Percentiles rank a stretch among this genome's conserved stretches.
phyloP scores from a whole-genome alignment of 495 filamentous ascomycete genomes.

The Copromyces sp. region DNA sequence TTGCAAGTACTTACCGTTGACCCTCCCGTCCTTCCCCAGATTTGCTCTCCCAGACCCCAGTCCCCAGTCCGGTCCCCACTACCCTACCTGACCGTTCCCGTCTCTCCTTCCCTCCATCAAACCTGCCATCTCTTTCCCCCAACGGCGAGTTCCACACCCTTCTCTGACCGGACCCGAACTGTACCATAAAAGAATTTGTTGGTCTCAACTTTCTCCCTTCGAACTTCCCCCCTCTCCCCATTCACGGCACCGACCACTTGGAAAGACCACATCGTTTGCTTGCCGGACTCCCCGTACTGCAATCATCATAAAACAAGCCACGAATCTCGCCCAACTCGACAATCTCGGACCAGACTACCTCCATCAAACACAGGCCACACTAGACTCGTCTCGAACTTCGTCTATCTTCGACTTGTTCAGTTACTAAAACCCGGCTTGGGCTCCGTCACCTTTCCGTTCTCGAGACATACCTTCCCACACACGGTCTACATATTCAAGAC shows the following conservation, averaged over 20 bases:
- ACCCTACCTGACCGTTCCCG: background rate
- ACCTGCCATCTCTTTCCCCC: background rate
- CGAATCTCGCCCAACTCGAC: background rate
- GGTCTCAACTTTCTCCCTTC: background rate
- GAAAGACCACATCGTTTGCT: background rate
- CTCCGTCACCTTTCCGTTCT: background rate
- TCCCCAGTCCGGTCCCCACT: background rate
- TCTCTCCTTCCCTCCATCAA: background rate
- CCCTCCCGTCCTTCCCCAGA: background rate
- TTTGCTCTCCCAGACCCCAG: background rate
- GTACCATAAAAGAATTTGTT: background rate
- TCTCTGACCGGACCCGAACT: background rate
- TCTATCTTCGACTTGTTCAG: background rate
- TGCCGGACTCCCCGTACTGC: background rate
- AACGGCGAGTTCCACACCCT: background rate
- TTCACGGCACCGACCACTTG: background rate
- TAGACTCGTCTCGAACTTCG: background rate
- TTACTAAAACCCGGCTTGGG: background rate
- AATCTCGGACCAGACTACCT: background rate
- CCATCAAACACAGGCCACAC: background rate
- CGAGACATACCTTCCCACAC: background rate
- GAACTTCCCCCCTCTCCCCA: background rate
- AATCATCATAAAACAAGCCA: background rate
- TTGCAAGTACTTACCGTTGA: background rate
- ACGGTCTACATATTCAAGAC: background rate